Conservation (phyloP, 176 grass and related monocot species). For the Otatea glauca region DNA sequence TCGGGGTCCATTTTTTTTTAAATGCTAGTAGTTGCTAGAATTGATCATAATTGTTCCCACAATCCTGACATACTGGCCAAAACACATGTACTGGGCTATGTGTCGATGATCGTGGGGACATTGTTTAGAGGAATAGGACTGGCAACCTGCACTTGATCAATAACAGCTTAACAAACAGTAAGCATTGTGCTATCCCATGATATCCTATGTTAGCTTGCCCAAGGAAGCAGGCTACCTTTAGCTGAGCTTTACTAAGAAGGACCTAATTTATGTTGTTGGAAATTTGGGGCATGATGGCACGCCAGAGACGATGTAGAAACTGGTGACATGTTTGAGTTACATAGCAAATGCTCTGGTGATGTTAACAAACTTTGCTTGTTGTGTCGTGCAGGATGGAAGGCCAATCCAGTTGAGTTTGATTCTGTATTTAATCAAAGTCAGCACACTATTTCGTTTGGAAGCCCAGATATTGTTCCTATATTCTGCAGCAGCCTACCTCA, state of each 20-base stretch:
- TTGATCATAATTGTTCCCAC: background rate
- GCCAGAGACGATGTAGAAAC: background rate
- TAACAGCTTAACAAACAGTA: background rate
- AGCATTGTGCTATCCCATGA: slow-evolving; percentile 21
- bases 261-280: slow-evolving; percentile 10
- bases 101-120: background rate
- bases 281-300: background rate
- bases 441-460: slow-evolving; percentile 79
- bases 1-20: background rate
- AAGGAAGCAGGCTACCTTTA: background rate
- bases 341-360: no score
- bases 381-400: slow-evolving; percentile 79
- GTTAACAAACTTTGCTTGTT: slow-evolving; percentile 16
- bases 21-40: slow-evolving; percentile 10
- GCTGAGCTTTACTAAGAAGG: background rate
- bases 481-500: slow-evolving; percentile 82
- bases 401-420: slow-evolving; percentile 97
- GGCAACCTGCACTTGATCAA: slow-evolving; percentile 3
- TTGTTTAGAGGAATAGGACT: background rate
- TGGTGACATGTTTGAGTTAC: background rate
- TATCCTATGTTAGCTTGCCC: slow-evolving; percentile 25
- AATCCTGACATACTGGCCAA: background rate
- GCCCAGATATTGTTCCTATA: slow-evolving; percentile 95
- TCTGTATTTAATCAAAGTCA: slow-evolving; percentile 89
- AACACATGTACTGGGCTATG: slow-evolving; percentile 7